phyloP scores from a whole-genome alignment of 441 rosid species.

The Melastoma candidum region DNA sequence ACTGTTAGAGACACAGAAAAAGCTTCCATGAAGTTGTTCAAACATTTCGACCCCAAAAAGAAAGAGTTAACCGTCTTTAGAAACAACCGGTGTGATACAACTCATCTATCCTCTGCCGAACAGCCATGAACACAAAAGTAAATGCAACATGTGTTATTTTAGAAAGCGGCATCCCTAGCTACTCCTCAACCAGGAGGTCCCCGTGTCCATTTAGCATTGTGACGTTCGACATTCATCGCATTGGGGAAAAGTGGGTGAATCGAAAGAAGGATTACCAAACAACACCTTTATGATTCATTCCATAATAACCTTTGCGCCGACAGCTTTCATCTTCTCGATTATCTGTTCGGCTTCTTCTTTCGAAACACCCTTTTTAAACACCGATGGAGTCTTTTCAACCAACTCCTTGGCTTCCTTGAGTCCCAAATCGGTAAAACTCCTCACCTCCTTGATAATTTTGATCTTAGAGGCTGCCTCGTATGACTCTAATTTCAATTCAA shows the following conservation, averaged over 20 bases:
- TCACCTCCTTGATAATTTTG: conserved; percentile 52
- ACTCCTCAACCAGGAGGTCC: too few relatives aligned
- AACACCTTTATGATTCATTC: conserved; percentile 23
- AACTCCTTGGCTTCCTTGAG: conserved; percentile 65
- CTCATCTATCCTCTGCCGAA: too few relatives aligned
- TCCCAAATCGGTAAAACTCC: conserved; percentile 60
- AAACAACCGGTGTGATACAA: too few relatives aligned
- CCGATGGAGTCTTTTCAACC: conserved; percentile 44
- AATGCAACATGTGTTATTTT: not conserved
- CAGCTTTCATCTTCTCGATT: conserved; percentile 49
- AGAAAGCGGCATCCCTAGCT: too few relatives aligned
- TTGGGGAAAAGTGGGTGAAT: not conserved
- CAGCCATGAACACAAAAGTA: too few relatives aligned
- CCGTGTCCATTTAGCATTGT: too few relatives aligned
- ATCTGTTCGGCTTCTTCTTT: conserved; percentile 61
- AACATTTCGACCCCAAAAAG: too few relatives aligned
- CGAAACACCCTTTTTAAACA: conserved; percentile 47
- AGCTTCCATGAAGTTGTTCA: too few relatives aligned
- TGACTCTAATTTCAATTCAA: conserved; percentile 50
- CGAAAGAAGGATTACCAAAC: not conserved
- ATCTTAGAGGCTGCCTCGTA: conserved; percentile 46
- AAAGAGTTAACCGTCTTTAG: too few relatives aligned
- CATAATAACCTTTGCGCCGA: conserved; percentile 54
- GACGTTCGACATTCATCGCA: not conserved
- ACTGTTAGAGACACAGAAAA: too few relatives aligned